A percentile compares a stretch with the other conserved stretches of the same genome.
Conservation (phyloP, 179 eudicot genomes). For the Spinacia oleracea region DNA sequence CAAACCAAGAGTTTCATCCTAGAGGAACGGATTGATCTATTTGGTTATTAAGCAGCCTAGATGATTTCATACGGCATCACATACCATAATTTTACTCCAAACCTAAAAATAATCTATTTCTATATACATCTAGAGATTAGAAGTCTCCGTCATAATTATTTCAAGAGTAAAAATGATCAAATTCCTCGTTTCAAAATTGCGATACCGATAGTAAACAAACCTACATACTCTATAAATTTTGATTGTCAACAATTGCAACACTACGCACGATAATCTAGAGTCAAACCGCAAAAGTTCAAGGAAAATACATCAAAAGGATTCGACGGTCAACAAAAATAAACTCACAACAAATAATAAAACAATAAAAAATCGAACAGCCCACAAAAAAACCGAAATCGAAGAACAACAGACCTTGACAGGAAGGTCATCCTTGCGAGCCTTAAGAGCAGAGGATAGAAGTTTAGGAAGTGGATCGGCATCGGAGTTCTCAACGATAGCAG, state of each 20-base stretch:
- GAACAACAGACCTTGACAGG: conserved; percentile 49
- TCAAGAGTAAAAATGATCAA: background rate
- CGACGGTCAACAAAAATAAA: background rate
- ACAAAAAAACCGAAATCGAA: background rate
- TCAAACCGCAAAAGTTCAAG: background rate
- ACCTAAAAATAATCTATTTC: background rate
- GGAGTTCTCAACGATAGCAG: conserved; percentile 61
- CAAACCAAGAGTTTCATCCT: background rate
- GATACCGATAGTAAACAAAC: background rate
- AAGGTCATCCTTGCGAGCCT: conserved; percentile 62
- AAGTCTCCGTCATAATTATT: no score
- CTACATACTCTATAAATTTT: background rate
- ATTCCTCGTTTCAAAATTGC: background rate
- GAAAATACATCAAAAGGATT: background rate
- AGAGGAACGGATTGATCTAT: background rate
- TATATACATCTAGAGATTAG: no score
- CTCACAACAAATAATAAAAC: background rate
- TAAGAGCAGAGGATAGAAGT: conserved; percentile 53
- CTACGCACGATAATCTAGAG: background rate
- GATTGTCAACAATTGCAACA: background rate
- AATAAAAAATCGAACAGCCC: background rate
- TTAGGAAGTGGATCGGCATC: conserved; percentile 69
- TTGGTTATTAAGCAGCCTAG: background rate
- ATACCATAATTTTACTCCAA: background rate
- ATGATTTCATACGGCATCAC: background rate